Base-by-base conservation (phyloP, 345 rosid genomes). In the Brassica cretica region DNA sequence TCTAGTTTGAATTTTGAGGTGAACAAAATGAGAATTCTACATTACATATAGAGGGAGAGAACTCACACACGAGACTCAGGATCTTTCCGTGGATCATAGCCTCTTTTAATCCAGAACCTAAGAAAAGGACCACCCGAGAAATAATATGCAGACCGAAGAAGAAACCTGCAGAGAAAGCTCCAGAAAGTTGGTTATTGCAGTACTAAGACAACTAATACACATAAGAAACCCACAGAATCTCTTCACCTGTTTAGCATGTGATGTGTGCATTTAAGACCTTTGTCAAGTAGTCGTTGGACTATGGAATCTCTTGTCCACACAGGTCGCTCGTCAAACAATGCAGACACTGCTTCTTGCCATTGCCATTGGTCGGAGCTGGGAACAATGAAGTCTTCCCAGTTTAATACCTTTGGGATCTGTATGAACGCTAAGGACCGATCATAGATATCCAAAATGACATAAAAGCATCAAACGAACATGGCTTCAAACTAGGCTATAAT, bases 11-110 rank as follows among this genome's bases (percentile, higher is more conserved):
- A 1, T 18, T 56, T 56, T 56, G 61, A 56, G 25, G 25, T 56
- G 61, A 51, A 51, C 63, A 59, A 58, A 58, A 16, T 14, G 15
- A 59, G 10, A 66, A 39, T 6, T 71, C 66, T 77, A 41, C 55
- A 66, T 56, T 39, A 56, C 99, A 35, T 27, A 61, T 35, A 68
- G 29, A 60, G 77, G 61, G 25, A 73, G 12, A 69, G 14, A 69
- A 76, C 94, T 90, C 85, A 95, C 99, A 89, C 89, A 85, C 94
- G 87, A 78, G 99, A 93, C 68, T 91, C 94, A 16, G 97, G 97
- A 85, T 95, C 98, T 80, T 81, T 85, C 53, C 97, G 92, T 69
- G 99, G 99, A 85, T 95, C 99, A 76, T 95, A 95, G 81, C 96
- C 99, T 86, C 91, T 95, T 81, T 83, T 90, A 74, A 95, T 91